Evolutionary conservation across 2,329 filamentous ascomycete genomes (phyloP).

Genomic region (Dactylellina cionopaga): DNA sequence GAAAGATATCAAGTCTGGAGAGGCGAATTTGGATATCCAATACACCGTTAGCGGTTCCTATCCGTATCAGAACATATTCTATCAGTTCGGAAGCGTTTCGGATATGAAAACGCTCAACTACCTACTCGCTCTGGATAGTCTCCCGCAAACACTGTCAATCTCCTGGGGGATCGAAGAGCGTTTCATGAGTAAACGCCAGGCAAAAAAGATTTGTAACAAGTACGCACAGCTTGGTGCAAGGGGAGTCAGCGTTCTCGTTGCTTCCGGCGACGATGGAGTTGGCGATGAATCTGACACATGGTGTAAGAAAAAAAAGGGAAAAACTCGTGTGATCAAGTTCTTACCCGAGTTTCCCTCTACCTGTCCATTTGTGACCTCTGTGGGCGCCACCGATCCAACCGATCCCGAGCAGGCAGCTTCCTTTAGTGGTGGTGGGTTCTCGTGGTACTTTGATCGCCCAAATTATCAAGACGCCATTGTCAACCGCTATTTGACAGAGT

Average conservation of each 20-base stretch:
- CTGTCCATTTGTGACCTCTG: slow-evolving; percentile 60
- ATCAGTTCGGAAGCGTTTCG: neutral
- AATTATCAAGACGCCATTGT: slow-evolving; percentile 64
- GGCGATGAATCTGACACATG: slow-evolving; percentile 32
- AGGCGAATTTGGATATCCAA: slow-evolving; percentile 71
- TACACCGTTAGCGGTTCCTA: slow-evolving; percentile 65
- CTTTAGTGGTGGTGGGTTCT: slow-evolving; percentile 67
- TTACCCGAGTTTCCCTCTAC: slow-evolving; percentile 22
- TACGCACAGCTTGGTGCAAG: slow-evolving; percentile 68
- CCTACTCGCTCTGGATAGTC: slow-evolving; percentile 63
- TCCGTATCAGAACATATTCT: neutral
- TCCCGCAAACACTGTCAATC: slow-evolving; percentile 69
- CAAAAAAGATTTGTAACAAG: slow-evolving; percentile 66
- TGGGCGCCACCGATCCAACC: slow-evolving; percentile 59
- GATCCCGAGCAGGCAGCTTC: slow-evolving; percentile 61
- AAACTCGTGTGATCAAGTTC: neutral
- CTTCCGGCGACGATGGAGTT: slow-evolving; percentile 67
- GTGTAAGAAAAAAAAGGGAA: slow-evolving; percentile 30
- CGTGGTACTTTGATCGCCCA: slow-evolving; percentile 64
- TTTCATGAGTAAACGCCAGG: slow-evolving; percentile 66
- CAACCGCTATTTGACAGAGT: slow-evolving; percentile 60
- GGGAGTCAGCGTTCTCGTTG: slow-evolving; percentile 66
- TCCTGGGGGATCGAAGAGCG: slow-evolving; percentile 71
- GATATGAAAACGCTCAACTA: slow-evolving; percentile 66
- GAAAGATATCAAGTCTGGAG: slow-evolving; percentile 59